phyloP scores from a whole-genome alignment of 2,329 filamentous ascomycete species.

The Aureobasidium sp. region DNA sequence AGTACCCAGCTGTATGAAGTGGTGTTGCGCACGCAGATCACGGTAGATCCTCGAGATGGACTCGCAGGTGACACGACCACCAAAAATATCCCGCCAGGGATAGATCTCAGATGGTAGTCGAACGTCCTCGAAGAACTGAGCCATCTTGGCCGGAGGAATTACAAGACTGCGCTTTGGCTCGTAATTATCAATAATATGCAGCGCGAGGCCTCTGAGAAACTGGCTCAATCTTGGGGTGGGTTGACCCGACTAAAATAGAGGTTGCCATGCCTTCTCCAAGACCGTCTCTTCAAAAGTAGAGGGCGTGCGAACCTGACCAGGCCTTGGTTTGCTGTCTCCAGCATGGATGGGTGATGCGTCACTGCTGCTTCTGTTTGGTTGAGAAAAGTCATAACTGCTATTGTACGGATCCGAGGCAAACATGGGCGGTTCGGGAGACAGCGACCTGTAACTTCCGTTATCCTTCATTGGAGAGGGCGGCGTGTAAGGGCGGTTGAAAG shows the following conservation, averaged over 20 bases:
- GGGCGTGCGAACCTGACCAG: conserved; percentile 22
- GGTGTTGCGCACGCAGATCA: conserved; percentile 39
- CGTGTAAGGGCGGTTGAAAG: conserved; percentile 43
- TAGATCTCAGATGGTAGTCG: conserved; percentile 56
- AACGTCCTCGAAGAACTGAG: conserved; percentile 61
- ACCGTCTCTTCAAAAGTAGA: conserved; percentile 44
- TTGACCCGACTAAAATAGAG: conserved; percentile 60
- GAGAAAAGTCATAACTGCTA: conserved; percentile 2
- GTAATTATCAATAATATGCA: conserved; percentile 64
- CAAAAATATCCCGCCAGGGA: conserved; percentile 48
- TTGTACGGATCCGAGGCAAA: conserved; percentile 14
- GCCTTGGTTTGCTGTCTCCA: conserved; percentile 21
- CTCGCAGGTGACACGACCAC: conserved; percentile 31
- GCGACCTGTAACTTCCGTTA: conserved; percentile 22
- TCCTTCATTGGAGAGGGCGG: conserved; percentile 44
- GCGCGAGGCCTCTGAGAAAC: conserved; percentile 63
- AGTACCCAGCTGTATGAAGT: conserved; percentile 36
- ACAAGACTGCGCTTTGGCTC: conserved; percentile 60
- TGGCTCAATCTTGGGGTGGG: conserved; percentile 61
- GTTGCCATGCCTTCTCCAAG: conserved; percentile 67
- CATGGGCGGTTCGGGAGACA: conserved; percentile 27
- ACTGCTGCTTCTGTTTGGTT: conserved; percentile 1
- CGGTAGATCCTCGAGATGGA: conserved; percentile 38
- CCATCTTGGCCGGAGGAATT: conserved; percentile 66
- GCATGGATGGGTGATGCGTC: conserved; percentile 19